Evolutionary conservation across 2,329 filamentous ascomycete genomes (phyloP).

Genomic region (Bipolaris bicolor): DNA sequence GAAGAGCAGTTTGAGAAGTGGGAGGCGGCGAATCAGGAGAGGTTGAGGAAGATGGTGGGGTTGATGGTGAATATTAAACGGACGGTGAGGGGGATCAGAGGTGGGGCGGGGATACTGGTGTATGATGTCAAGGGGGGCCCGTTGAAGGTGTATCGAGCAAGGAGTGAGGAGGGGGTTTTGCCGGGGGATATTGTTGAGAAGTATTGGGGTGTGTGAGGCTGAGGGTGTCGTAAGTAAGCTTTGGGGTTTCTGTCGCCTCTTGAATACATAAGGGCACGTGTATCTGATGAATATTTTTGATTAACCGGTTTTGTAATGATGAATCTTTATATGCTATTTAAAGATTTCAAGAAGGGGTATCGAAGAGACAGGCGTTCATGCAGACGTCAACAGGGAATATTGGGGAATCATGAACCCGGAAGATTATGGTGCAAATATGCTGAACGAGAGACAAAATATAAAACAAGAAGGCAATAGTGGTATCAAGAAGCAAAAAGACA

Average conservation of each 20-base stretch:
- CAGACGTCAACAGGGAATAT: neutral
- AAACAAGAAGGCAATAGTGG: neutral
- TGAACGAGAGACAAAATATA: neutral
- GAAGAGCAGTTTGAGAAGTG: constrained; percentile 15
- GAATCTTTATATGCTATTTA: neutral
- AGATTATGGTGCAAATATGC: neutral
- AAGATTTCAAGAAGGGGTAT: neutral
- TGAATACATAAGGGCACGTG: neutral
- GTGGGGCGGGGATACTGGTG: constrained; percentile 19
- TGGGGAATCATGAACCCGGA: neutral
- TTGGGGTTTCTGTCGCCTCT: neutral
- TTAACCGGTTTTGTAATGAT: neutral
- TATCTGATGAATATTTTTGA: neutral
- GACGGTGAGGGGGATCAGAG: neutral
- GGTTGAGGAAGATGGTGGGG: constrained; percentile 25
- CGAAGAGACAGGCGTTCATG: neutral
- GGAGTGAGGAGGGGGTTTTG: constrained; percentile 11
- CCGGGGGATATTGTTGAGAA: constrained; percentile 16
- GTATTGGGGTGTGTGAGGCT: constrained; percentile 10
- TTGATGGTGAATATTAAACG: constrained; percentile 22
- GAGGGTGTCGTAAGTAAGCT: neutral
- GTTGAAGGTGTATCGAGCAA: constrained; percentile 17
- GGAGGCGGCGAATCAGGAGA: constrained; percentile 23
- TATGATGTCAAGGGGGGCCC: constrained; percentile 17
- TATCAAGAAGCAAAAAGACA: neutral